These are phyloP conservation scores for Irpex sp. DNA, from an alignment of 1,284 basidiomycete species.

Conservation along the genomic window DNA sequence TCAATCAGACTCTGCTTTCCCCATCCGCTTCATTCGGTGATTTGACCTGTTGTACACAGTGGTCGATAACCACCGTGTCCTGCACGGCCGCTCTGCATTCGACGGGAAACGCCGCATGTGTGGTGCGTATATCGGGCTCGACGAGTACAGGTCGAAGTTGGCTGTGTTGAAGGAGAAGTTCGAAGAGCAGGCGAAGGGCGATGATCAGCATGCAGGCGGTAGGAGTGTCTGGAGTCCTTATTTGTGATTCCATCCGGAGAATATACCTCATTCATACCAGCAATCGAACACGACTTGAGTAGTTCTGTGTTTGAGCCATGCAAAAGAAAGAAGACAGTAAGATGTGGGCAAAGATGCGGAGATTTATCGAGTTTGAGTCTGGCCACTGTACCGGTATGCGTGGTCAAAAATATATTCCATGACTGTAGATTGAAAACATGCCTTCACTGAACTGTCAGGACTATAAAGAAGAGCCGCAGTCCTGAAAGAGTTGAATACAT, in stretches of 20 bases:
- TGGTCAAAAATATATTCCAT: too few relatives aligned
- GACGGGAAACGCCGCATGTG: slow-evolving; percentile 89
- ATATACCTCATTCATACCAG: too few relatives aligned
- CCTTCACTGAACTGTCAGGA: too few relatives aligned
- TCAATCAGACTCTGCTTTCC: neutral
- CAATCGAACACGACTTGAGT: too few relatives aligned
- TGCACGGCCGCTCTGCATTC: slow-evolving; percentile 92
- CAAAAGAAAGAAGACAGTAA: too few relatives aligned
- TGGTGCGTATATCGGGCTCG: slow-evolving; percentile 91
- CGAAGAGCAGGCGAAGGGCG: slow-evolving; percentile 17
- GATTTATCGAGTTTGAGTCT: too few relatives aligned
- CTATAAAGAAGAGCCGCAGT: too few relatives aligned
- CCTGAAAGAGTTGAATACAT: too few relatives aligned
- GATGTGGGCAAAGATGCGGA: too few relatives aligned
- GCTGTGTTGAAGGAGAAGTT: slow-evolving; percentile 64
- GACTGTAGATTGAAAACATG: too few relatives aligned
- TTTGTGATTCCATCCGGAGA: neutral
- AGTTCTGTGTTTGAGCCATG: too few relatives aligned
- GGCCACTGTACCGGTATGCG: too few relatives aligned
- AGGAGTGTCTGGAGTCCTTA: slow-evolving; percentile 35
- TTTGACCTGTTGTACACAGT: slow-evolving; percentile 40
- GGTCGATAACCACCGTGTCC: slow-evolving; percentile 91
- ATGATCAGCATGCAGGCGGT: slow-evolving; percentile 15
- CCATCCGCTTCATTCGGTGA: neutral
- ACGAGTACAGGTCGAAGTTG: slow-evolving; percentile 83